Evolutionary conservation across 495 filamentous ascomycete species (phyloP).

Genomic region (Hypoxylon lenormandii): DNA sequence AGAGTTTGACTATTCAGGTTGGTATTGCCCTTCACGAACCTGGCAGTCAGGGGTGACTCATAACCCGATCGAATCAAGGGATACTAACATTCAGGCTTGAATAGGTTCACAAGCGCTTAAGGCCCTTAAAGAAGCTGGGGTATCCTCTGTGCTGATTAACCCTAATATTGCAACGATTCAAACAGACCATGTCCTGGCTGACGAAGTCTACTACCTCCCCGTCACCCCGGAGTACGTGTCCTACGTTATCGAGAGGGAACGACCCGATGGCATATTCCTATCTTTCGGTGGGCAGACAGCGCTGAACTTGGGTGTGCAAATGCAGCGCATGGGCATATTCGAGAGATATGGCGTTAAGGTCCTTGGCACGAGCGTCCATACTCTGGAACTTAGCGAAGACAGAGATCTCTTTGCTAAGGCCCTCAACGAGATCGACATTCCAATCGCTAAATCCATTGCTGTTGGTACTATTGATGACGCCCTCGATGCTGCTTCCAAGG

Average conservation of each 20-base stretch:
- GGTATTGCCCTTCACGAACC: constrained; percentile 29
- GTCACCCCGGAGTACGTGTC: constrained; percentile 95
- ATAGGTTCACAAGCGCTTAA: constrained; percentile 94
- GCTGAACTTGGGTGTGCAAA: constrained; percentile 94
- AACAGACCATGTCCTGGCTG: constrained; percentile 92
- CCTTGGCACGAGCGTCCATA: constrained; percentile 92
- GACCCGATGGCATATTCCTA: constrained; percentile 95
- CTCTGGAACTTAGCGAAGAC: constrained; percentile 93
- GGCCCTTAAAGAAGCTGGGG: constrained; percentile 96
- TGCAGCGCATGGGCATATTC: constrained; percentile 95
- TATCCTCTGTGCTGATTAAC: constrained; percentile 95
- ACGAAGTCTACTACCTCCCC: constrained; percentile 98
- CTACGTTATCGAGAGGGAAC: constrained; percentile 94
- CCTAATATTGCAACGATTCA: constrained; percentile 99
- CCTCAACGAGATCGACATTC: constrained; percentile 88
- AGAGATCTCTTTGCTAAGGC: constrained; percentile 95
- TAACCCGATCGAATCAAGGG: constrained; percentile 15
- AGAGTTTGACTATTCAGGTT: constrained; percentile 98
- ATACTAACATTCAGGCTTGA: constrained; percentile 17
- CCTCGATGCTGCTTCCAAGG: constrained; percentile 80
- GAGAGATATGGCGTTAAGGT: constrained; percentile 95
- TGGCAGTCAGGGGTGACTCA: constrained; percentile 50
- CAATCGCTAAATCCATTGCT: constrained; percentile 94
- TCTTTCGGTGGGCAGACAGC: constrained; percentile 98
- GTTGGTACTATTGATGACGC: constrained; percentile 91